Evolutionary conservation across 768 basidiomycete genomes (phyloP), one percentile per base, ranked within the genome.

Genomic region (Boletus rubroflammeus): DNA sequence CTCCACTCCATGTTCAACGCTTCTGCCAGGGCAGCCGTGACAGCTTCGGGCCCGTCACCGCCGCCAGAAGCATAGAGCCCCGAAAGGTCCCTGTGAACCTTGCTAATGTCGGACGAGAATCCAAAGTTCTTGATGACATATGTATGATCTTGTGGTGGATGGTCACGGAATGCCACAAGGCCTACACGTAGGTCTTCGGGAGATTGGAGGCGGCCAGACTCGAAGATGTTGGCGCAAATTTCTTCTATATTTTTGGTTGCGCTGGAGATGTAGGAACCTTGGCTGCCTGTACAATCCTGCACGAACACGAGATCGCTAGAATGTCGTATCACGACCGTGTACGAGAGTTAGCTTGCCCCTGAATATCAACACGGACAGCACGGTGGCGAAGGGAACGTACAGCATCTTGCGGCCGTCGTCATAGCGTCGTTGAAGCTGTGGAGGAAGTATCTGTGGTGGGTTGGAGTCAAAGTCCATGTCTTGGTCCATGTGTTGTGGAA

Each of bases 201-300:
- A 51, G 81, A 76, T 67, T 89, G 86, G n/a, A 98, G 82, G 64
- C 88, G 90, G 39, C 94, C 94, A 23, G 93, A 94, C 73, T 94
- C 88, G 73, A 91, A 91, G 59, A 98, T 98, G 73, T 90, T 86
- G 44, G 88, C 88, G 68, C 90, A 95, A 66, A 98, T 98, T 68
- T 90, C 82, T 66, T 94, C 89, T 72, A 98, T 96, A 72, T 98
- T 98, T 78, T 89, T 92, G 10, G 94, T 95, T 19, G 93, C 94
- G 43, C 90, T 91, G n/a, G 88, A 80, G 60, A 93, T 93, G 74
- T 93, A 93, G 67, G 85, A 88, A 32, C 89, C 90, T 62, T 93
- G 91, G 63, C 88, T 90, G 14, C 93, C 93, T 7, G 93, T 97
- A 72, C 93, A 95, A 73, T 97, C 93, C 69, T 96, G 91, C 19